These are phyloP conservation scores for Xerocomellus chrysenteron DNA, from an alignment of 768 basidiomycete species.

Conservation along the genomic window DNA sequence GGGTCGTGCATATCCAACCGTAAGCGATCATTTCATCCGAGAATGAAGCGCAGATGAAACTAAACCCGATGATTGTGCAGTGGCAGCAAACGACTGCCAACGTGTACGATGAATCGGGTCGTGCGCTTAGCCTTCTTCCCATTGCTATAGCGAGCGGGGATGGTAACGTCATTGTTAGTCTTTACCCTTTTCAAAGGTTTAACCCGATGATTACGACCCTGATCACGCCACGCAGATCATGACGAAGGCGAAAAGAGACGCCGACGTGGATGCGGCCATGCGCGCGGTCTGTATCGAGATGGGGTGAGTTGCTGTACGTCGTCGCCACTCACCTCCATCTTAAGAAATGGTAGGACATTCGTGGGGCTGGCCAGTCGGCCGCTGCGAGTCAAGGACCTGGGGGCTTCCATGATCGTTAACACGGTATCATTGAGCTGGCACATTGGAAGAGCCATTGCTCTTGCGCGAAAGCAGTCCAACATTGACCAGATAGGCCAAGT, in stretches of 20 bases:
- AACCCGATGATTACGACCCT: slow-evolving; percentile 1
- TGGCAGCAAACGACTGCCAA: slow-evolving; percentile 33
- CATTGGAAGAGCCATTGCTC: slow-evolving; percentile 57
- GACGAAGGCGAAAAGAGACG: slow-evolving; percentile 43
- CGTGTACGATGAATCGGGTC: slow-evolving; percentile 28
- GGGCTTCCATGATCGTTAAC: slow-evolving; percentile 45
- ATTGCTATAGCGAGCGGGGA: slow-evolving; percentile 38
- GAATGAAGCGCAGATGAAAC: slow-evolving; percentile 2
- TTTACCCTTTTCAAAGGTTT: not conserved
- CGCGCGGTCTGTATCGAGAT: slow-evolving; percentile 51
- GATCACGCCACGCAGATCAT: slow-evolving; percentile 33
- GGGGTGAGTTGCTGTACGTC: slow-evolving; percentile 33
- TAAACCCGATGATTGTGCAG: slow-evolving; percentile 9
- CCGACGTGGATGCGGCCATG: slow-evolving; percentile 44
- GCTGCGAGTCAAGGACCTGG: slow-evolving; percentile 34
- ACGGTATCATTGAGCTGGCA: slow-evolving; percentile 63
- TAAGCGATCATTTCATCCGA: slow-evolving; percentile 17
- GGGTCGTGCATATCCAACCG: slow-evolving; percentile 39
- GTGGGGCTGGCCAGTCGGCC: slow-evolving; percentile 47
- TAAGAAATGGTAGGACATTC: slow-evolving; percentile 31
- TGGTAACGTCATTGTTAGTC: slow-evolving; percentile 35
- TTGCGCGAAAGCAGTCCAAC: slow-evolving; percentile 47
- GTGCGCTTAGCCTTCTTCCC: slow-evolving; percentile 31
- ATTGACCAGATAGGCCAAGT: slow-evolving; percentile 37
- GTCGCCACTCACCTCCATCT: not conserved